phyloP scores from a whole-genome alignment of 192 early-diverging fungal genomes.

The Thoreauomyces humboldtii region DNA sequence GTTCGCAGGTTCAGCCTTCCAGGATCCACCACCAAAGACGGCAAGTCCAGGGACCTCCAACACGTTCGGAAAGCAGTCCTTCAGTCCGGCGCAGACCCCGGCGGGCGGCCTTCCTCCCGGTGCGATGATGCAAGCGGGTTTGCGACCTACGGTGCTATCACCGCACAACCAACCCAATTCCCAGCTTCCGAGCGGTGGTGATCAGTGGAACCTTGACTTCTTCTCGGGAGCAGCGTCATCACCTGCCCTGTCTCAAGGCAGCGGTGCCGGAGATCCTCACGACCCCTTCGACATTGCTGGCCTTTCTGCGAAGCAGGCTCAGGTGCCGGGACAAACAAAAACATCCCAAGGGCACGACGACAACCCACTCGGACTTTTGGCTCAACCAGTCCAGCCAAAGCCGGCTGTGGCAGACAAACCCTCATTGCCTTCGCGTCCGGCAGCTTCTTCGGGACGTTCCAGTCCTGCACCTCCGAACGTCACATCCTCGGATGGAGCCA shows the following conservation, averaged over 20 bases:
- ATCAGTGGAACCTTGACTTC: conserved; percentile 31
- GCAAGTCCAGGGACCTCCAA: too few species aligned
- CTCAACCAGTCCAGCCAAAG: conserved; percentile 10
- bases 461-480: not conserved
- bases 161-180: too few species aligned
- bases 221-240: not conserved
- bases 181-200: too few species aligned
- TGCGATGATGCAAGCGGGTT: too few species aligned
- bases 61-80: too few species aligned
- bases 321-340: conserved; percentile 1
- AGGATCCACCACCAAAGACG: too few species aligned
- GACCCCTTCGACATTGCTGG: conserved; percentile 19
- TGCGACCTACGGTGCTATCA: too few species aligned
- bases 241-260: not conserved
- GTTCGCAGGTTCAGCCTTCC: too few species aligned
- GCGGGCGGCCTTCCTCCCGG: too few species aligned
- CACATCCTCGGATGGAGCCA: conserved; percentile 34
- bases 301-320: not conserved
- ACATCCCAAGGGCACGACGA: not conserved
- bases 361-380: conserved; percentile 16
- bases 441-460: not conserved
- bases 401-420: not conserved
- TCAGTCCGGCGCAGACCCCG: too few species aligned
- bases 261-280: not conserved
- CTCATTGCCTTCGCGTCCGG: not conserved